These are phyloP conservation scores for Yamadazyma friedrichii DNA, from an alignment of 1,139 yeast genomes.

Conservation along the genomic window DNA sequence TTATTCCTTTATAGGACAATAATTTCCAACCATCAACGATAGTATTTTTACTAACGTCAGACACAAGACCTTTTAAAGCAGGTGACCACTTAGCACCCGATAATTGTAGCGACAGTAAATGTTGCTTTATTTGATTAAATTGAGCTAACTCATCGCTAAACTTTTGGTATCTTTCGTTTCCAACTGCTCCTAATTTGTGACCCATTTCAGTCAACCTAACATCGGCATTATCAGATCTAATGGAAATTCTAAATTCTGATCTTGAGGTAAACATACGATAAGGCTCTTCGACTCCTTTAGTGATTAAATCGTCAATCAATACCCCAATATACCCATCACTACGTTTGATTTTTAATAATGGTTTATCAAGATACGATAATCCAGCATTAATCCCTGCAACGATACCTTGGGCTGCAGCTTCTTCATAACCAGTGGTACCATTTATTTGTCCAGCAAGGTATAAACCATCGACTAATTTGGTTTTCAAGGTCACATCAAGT, in stretches of 20 bases:
- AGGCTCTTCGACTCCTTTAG: slow-evolving; percentile 97
- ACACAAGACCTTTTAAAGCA: slow-evolving; percentile 46
- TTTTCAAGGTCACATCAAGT: slow-evolving; percentile 72
- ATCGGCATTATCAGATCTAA: slow-evolving; percentile 94
- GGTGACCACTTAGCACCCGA: slow-evolving; percentile 68
- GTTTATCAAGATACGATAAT: slow-evolving; percentile 37
- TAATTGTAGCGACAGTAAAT: slow-evolving; percentile 43
- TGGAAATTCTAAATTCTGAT: slow-evolving; percentile 86
- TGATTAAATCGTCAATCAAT: slow-evolving; percentile 86
- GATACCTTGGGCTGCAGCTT: slow-evolving; percentile 96
- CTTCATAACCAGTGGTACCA: slow-evolving; percentile 99
- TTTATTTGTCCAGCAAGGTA: slow-evolving; percentile 96
- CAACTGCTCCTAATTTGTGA: slow-evolving; percentile 62
- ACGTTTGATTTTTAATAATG: slow-evolving; percentile 59
- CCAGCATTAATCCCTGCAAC: slow-evolving; percentile 96
- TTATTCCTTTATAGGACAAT: slow-evolving; percentile 38
- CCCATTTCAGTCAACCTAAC: slow-evolving; percentile 74
- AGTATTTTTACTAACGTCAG: slow-evolving; percentile 29
- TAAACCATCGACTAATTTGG: slow-evolving; percentile 75
- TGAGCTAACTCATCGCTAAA: slow-evolving; percentile 46
- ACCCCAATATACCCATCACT: slow-evolving; percentile 92
- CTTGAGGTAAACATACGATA: slow-evolving; percentile 97
- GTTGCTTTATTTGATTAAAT: slow-evolving; percentile 44
- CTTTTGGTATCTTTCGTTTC: slow-evolving; percentile 54
- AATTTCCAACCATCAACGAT: slow-evolving; percentile 47